phyloP scores from a whole-genome alignment of 1,139 yeast species.

The Scheffersomyces parashehatae region DNA sequence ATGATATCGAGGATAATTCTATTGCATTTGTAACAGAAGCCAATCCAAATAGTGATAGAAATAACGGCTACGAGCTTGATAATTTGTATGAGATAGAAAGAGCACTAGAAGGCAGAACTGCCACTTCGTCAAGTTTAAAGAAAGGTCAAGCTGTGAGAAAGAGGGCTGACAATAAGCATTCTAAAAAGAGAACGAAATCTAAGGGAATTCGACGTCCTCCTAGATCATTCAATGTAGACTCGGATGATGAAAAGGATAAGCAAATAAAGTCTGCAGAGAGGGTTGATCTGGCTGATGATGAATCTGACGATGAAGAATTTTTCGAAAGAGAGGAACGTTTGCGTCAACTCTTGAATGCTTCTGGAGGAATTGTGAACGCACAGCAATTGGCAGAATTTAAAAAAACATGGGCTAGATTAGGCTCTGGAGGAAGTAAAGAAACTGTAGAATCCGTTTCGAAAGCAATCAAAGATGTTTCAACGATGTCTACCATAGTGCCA shows the following conservation, averaged over 20 bases:
- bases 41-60: slow-evolving; percentile 14
- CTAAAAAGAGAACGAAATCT: slow-evolving; percentile 3
- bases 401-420: slow-evolving; percentile 37
- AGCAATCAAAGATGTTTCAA: slow-evolving; percentile 20
- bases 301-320: slow-evolving; percentile 62
- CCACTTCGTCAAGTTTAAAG: slow-evolving; percentile 4
- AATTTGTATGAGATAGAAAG: slow-evolving; percentile 34
- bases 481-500: not conserved
- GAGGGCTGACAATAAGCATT: slow-evolving; percentile 7
- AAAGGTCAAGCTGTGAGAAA: slow-evolving; percentile 23
- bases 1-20: slow-evolving; percentile 22
- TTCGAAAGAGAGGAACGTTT: slow-evolving; percentile 60
- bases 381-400: slow-evolving; percentile 39
- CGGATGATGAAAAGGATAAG: slow-evolving; percentile 19
- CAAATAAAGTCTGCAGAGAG: slow-evolving; percentile 49
- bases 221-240: slow-evolving; percentile 15
- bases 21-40: slow-evolving; percentile 40
- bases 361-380: slow-evolving; percentile 45
- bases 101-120: slow-evolving; percentile 13
- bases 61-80: slow-evolving; percentile 29
- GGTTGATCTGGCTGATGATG: slow-evolving; percentile 67
- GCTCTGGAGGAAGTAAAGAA: slow-evolving; percentile 15
- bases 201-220: slow-evolving; percentile 18
- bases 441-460: slow-evolving; percentile 20
- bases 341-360: slow-evolving; percentile 37